phyloP scores from a whole-genome alignment of 2,329 filamentous ascomycete species.

The Hypoxylon sp. region DNA sequence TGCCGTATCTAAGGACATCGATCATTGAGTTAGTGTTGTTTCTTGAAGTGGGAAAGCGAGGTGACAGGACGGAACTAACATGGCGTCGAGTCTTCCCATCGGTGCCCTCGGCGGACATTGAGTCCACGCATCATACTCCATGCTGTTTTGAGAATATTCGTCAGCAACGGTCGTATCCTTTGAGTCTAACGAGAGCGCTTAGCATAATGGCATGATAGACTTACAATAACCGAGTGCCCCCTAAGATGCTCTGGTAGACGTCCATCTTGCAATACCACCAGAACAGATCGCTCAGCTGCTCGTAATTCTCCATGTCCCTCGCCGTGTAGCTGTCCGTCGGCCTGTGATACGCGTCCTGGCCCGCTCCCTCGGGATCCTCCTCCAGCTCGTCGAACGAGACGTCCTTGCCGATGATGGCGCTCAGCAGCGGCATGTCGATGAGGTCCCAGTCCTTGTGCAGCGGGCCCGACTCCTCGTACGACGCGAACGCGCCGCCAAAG shows the following conservation, averaged over 20 bases:
- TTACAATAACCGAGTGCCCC: slow-evolving; percentile 85
- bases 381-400: slow-evolving; percentile 65
- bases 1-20: slow-evolving; percentile 77
- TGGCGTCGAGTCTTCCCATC: slow-evolving; percentile 77
- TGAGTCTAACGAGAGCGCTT: neutral
- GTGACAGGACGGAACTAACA: slow-evolving; percentile 55
- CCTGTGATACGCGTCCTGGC: slow-evolving; percentile 41
- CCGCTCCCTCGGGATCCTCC: slow-evolving; percentile 42
- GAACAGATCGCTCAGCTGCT: slow-evolving; percentile 83
- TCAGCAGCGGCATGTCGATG: slow-evolving; percentile 51
- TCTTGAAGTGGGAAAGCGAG: neutral
- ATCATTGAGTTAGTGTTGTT: slow-evolving; percentile 41
- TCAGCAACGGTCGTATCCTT: slow-evolving; percentile 15
- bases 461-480: slow-evolving; percentile 38
- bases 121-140: slow-evolving; percentile 83
- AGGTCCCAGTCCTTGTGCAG: slow-evolving; percentile 47
- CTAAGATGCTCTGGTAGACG: slow-evolving; percentile 87
- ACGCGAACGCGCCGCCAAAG: slow-evolving; percentile 35
- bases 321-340: slow-evolving; percentile 52
- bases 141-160: slow-evolving; percentile 66
- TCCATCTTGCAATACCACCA: slow-evolving; percentile 99
- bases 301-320: slow-evolving; percentile 79
- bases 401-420: slow-evolving; percentile 56
- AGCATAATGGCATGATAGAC: slow-evolving; percentile 44
- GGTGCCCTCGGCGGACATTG: slow-evolving; percentile 86